Evolutionary conservation across 2,329 filamentous ascomycete species (phyloP), one percentile per base, ranked within the genome.

Genomic region (Hypoxylon sp.): DNA sequence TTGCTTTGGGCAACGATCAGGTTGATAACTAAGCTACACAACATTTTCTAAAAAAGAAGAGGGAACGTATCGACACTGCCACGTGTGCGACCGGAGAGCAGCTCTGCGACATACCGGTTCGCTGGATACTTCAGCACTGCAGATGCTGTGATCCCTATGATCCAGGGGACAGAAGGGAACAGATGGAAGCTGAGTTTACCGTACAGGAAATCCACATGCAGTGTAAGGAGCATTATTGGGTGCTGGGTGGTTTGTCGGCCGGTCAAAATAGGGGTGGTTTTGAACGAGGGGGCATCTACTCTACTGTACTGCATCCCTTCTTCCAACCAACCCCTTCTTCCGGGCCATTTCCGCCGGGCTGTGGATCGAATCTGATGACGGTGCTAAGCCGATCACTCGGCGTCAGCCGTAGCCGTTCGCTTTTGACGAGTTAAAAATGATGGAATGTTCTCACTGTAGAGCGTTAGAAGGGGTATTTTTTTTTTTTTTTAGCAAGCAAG

Each of bases 131-230:
- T 67, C 22, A 27, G 40, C 55, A 50, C 35, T 64, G 51, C 67
- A 61, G 55, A 69, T 66, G 66, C 31, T 62, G 66, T 66, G 63
- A 31, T 57, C 42, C 54, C 63, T 35, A 60, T 46, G 30, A 37
- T 58, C 30, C 27, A 30, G 56, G 55, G 50, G 31, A 51, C 3
- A n/a, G 17, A 44, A 46, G 44, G 25, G 54, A 22, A 44, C 20
- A 44, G 7, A 20, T 44, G 40, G 40, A 61, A 54, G 35, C 33
- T 40, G 44, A 17, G 35, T 49, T 42, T 64, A 40, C 56, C 64
- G 42, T 46, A 55, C 63, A 61, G 55, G 25, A 25, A 42, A 44
- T 61, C 44, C 25, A 33, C 51, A 63, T 69, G 64, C 60, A 33
- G 44, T 64, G 60, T 59, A 59, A 64, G 44, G 31, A 51, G 37